These are phyloP conservation scores for Nitzschia sp. DNA, from an alignment of 108 stramenopile species.

Conservation along the genomic window DNA sequence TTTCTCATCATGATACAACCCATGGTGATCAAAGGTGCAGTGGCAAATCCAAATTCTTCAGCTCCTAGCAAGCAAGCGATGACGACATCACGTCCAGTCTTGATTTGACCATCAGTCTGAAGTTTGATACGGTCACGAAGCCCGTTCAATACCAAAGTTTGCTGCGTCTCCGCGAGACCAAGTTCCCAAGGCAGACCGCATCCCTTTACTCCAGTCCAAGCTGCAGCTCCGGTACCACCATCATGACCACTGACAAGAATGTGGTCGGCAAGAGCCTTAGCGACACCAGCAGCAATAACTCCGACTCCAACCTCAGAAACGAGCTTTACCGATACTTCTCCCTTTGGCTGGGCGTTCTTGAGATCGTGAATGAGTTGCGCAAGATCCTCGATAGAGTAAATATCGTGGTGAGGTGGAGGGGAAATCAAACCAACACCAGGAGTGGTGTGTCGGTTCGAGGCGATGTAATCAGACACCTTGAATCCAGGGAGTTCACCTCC, in stretches of 20 bases:
- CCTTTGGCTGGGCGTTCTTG: conserved; percentile 91
- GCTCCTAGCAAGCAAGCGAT: conserved; percentile 91
- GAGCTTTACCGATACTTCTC: conserved; percentile 96
- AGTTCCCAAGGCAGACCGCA: conserved; percentile 95
- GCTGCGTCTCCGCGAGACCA: conserved; percentile 94
- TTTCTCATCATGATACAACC: conserved; percentile 98
- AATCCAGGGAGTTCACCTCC: conserved; percentile 95
- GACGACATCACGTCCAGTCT: conserved; percentile 92
- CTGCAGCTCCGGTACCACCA: conserved; percentile 95
- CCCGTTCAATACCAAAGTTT: conserved; percentile 90
- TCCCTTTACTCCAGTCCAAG: conserved; percentile 93
- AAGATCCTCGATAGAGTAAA: conserved; percentile 96
- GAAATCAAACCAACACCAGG: conserved; percentile 94
- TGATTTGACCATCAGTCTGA: conserved; percentile 94
- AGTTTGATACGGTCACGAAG: conserved; percentile 88
- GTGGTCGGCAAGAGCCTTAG: conserved; percentile 93
- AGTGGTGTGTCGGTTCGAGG: conserved; percentile 87
- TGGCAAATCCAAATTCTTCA: conserved; percentile 93
- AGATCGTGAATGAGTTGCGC: conserved; percentile 96
- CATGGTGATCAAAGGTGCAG: conserved; percentile 91
- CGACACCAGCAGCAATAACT: conserved; percentile 94
- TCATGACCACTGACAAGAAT: conserved; percentile 92
- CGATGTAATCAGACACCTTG: conserved; percentile 94
- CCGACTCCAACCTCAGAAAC: conserved; percentile 98
- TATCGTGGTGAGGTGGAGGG: conserved; percentile 96